phyloP scores from a whole-genome alignment of 2,329 filamentous ascomycete species.

The Trichoderma sp. region DNA sequence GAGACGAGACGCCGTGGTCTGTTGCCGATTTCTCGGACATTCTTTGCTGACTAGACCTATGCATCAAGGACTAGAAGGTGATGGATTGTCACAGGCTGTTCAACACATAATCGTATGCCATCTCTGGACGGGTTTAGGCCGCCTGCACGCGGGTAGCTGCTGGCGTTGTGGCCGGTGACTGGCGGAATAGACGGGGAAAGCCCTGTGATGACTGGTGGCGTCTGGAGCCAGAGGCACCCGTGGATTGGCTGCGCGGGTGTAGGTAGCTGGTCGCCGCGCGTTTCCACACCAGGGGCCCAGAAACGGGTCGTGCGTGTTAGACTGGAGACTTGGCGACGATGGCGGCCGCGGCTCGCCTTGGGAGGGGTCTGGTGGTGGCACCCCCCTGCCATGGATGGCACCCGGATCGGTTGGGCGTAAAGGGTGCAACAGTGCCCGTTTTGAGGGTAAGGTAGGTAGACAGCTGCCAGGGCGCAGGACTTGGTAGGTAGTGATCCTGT shows the following conservation, averaged over 20 bases:
- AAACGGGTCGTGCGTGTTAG: slow-evolving; percentile 16
- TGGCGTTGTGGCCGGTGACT: slow-evolving; percentile 21
- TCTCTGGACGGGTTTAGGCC: slow-evolving; percentile 11
- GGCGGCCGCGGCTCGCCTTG: slow-evolving; percentile 26
- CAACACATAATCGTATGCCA: background rate
- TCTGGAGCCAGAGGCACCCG: slow-evolving; percentile 7
- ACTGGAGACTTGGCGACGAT: slow-evolving; percentile 23
- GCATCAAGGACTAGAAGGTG: background rate
- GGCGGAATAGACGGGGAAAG: slow-evolving; percentile 20
- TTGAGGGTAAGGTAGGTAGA: background rate
- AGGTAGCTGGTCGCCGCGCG: slow-evolving; percentile 14
- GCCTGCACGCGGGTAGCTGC: slow-evolving; percentile 21
- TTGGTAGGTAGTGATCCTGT: no score
- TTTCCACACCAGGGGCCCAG: slow-evolving; percentile 16
- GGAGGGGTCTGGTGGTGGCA: slow-evolving; percentile 1
- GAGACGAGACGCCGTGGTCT: slow-evolving; percentile 15
- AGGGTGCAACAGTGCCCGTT: slow-evolving; percentile 17
- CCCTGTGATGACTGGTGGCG: slow-evolving; percentile 22
- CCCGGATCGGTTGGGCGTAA: slow-evolving; percentile 21
- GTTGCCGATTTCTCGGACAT: slow-evolving; percentile 10
- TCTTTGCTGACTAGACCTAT: slow-evolving; percentile 2
- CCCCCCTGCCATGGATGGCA: slow-evolving; percentile 24
- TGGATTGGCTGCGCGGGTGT: slow-evolving; percentile 4
- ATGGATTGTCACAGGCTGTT: background rate
- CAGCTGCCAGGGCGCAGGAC: background rate